Base-by-base conservation (phyloP, 768 basidiomycete genomes). In the Termitomyces sp. region DNA sequence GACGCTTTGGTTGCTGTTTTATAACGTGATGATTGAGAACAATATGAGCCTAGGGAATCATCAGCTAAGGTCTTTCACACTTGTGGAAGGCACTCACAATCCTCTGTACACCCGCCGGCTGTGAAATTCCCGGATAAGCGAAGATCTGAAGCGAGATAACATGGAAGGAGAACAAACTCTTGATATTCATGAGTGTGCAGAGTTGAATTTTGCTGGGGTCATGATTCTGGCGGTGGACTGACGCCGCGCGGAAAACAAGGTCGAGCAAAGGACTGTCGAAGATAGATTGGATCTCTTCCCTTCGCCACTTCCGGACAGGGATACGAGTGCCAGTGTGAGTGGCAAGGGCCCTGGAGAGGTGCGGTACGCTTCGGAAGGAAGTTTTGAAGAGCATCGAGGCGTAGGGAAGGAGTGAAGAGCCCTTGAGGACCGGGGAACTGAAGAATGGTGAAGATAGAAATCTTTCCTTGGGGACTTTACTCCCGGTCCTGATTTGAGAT, bases 161-260 rank as follows among this genome's bases (percentile, higher is more conserved):
- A 65, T 58, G 66, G 47, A 50, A 60, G n/a, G 38, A 59, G 80
- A 41, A 80, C 89, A 64, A 72, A 92, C 94, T 94, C 75, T 98
- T 98, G 74, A 98, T 98, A 71, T 98, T 98, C 90, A 98, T 94
- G 33, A 98, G 81, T 4, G 96, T 98, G 67, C 95, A 98, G 35
- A 98, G 82, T 74, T 98, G 96, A 33, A 98, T 85, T 78, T 97
- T 93, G 66, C 74, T 81, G 35, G 95, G 88, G 74, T 95, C 89
- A 65, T 97, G 93, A 71, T 90, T 79, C 68, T 87, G 82, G 63
- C 95, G 80, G 72, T 98, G 96, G 12, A 95, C 82, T 3, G 83
- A 72, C 14, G 94, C 91, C 38, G 96, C 88, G 53, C 85, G 84
- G 72, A 90, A 98, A 61, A 96, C 87, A 56, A 96, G 87, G 48